Evolutionary conservation across 345 rosid species (phyloP).

Genomic region (Turnera subulata): DNA sequence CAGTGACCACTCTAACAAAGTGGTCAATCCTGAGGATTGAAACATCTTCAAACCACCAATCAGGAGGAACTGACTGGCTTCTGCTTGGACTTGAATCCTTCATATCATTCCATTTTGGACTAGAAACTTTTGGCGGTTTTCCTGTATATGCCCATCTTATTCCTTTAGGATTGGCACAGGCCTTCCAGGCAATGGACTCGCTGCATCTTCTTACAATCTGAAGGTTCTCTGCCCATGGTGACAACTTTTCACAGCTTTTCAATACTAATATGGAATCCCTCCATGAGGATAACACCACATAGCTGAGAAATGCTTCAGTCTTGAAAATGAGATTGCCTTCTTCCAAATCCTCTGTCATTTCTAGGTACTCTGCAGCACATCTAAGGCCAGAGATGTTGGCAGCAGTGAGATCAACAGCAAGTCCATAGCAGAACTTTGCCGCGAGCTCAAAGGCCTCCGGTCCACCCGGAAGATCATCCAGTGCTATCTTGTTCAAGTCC

Average conservation of each 20-base stretch:
- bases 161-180: conserved; percentile 94
- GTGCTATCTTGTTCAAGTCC: conserved; percentile 44
- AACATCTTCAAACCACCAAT: conserved; percentile 99
- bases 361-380: conserved; percentile 95
- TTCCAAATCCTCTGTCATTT: conserved; percentile 99
- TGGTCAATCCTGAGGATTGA: conserved; percentile 92
- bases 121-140: conserved; percentile 58
- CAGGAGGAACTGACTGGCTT: conserved; percentile 81
- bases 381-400: conserved; percentile 82
- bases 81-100: conserved; percentile 81
- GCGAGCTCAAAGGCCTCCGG: conserved; percentile 85
- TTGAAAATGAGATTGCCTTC: conserved; percentile 97
- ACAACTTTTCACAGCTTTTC: conserved; percentile 88
- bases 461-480: conserved; percentile 91
- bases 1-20: conserved; percentile 86
- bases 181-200: conserved; percentile 98
- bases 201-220: conserved; percentile 93
- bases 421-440: conserved; percentile 92
- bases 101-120: conserved; percentile 73
- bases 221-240: conserved; percentile 97
- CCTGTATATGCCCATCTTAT: conserved; percentile 91
- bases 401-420: conserved; percentile 89
- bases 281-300: conserved; percentile 95
- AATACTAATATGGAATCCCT: conserved; percentile 85
- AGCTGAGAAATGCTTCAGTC: conserved; percentile 96